Percentiles rank a stretch among this genome's conserved stretches.
These are phyloP conservation scores for Cladosporium velox DNA, from an alignment of 2,329 filamentous ascomycete genomes.

Conservation along the genomic window DNA sequence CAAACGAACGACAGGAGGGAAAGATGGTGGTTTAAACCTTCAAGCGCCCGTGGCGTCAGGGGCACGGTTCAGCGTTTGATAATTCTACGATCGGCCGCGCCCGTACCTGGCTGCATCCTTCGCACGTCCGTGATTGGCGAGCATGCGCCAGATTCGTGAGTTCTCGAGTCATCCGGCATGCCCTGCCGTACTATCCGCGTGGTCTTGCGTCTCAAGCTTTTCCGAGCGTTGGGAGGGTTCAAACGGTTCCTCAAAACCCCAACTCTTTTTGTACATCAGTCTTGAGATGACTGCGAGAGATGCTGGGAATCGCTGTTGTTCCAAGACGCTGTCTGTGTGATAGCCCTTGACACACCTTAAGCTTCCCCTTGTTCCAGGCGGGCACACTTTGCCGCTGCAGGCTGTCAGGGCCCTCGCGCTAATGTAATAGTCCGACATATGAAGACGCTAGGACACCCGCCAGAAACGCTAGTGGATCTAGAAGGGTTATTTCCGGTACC, in stretches of 20 bases:
- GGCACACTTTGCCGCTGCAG: not conserved
- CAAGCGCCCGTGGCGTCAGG: constrained; percentile 15
- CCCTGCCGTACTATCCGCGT: constrained; percentile 12
- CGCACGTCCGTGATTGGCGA: constrained; percentile 9
- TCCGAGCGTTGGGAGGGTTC: constrained; percentile 4
- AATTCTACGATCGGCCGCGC: constrained; percentile 12
- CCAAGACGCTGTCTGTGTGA: not conserved
- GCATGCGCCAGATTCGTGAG: not conserved
- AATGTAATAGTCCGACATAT: constrained; percentile 4
- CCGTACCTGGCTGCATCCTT: constrained; percentile 10
- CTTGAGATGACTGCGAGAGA: not conserved
- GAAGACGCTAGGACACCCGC: constrained; percentile 6
- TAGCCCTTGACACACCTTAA: not conserved
- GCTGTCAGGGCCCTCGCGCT: constrained; percentile 2
- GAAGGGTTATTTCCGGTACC: constrained; percentile 16
- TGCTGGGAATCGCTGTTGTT: not conserved
- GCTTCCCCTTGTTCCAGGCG: not conserved
- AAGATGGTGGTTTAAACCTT: constrained; percentile 19
- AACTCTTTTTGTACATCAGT: constrained; percentile 6
- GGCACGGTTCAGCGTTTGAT: constrained; percentile 19
- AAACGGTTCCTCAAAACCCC: not conserved
- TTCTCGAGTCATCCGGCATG: constrained; percentile 1
- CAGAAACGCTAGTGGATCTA: constrained; percentile 11
- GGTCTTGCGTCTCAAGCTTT: constrained; percentile 12
- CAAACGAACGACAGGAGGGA: constrained; percentile 9